These are phyloP conservation scores for Trichoderma koningiopsis DNA, from an alignment of 2,329 filamentous ascomycete species.

Conservation along the genomic window DNA sequence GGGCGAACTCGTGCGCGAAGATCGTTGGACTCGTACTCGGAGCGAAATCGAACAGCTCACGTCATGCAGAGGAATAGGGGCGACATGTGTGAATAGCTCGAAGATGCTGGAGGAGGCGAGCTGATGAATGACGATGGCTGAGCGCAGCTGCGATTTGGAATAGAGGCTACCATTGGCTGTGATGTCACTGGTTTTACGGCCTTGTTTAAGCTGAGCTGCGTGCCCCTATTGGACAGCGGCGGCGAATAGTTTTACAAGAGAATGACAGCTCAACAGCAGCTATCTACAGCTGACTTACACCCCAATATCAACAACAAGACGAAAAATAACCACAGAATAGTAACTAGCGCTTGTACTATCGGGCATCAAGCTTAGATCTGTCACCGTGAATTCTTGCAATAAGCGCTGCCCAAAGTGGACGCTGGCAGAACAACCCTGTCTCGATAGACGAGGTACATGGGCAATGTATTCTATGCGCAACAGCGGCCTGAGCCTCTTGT, in stretches of 20 bases:
- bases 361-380: slow-evolving; percentile 8
- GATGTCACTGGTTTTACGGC: slow-evolving; percentile 11
- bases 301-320: neutral
- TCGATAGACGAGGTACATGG: neutral
- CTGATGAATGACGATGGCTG: neutral
- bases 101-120: neutral
- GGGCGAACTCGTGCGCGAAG: neutral
- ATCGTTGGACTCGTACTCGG: slow-evolving; percentile 20
- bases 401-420: slow-evolving; percentile 6
- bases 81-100: neutral
- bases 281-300: neutral
- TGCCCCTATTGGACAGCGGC: neutral
- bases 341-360: neutral
- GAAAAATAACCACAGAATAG: neutral
- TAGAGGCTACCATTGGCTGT: slow-evolving; percentile 1
- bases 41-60: slow-evolving; percentile 13
- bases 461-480: neutral
- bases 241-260: neutral
- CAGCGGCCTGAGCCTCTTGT: neutral
- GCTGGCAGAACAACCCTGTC: neutral
- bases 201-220: neutral
- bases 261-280: neutral
- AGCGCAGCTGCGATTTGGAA: neutral
- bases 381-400: neutral
- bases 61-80: slow-evolving; percentile 20